Conservation (phyloP, 495 filamentous ascomycete genomes). For the Xylaria scruposa region DNA sequence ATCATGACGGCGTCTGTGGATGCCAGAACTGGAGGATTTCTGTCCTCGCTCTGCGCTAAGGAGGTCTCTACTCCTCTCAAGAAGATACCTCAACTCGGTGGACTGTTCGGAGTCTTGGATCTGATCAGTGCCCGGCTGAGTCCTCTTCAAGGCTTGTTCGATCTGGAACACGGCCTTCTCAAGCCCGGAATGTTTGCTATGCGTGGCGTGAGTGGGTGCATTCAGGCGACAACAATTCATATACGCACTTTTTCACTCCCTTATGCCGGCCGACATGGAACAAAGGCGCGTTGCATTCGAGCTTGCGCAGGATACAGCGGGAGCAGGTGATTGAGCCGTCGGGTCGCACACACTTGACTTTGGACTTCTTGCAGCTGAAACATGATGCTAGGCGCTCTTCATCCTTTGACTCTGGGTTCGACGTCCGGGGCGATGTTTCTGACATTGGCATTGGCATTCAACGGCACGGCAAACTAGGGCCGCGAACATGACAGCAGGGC, state of each 20-base stretch:
- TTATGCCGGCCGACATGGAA: slow-evolving; percentile 76
- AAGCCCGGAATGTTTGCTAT: slow-evolving; percentile 73
- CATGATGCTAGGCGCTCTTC: slow-evolving; percentile 62
- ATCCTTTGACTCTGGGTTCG: slow-evolving; percentile 37
- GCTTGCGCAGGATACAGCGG: slow-evolving; percentile 63
- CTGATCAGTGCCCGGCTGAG: slow-evolving; percentile 54
- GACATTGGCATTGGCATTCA: slow-evolving; percentile 28
- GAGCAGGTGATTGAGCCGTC: slow-evolving; percentile 63
- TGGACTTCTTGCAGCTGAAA: slow-evolving; percentile 70
- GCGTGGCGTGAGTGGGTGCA: slow-evolving; percentile 25
- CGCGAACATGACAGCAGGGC: slow-evolving; percentile 18
- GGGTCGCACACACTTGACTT: slow-evolving; percentile 64
- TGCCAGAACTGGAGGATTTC: slow-evolving; percentile 28
- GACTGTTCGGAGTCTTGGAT: slow-evolving; percentile 62
- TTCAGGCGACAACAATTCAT: slow-evolving; percentile 7
- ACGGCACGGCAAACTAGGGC: slow-evolving; percentile 19
- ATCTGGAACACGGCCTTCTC: slow-evolving; percentile 78
- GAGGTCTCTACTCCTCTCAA: slow-evolving; percentile 55
- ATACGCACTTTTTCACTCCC: slow-evolving; percentile 70
- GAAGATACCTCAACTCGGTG: slow-evolving; percentile 61
- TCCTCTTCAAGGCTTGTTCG: slow-evolving; percentile 72
- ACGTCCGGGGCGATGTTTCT: slow-evolving; percentile 38
- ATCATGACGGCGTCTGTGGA: slow-evolving; percentile 29
- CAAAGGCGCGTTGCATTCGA: slow-evolving; percentile 69
- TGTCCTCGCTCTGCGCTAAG: slow-evolving; percentile 36